Evolutionary conservation across 2,329 filamentous ascomycete species (phyloP), one percentile per base, ranked within the genome.

Genomic region (Hortaea werneckii): DNA sequence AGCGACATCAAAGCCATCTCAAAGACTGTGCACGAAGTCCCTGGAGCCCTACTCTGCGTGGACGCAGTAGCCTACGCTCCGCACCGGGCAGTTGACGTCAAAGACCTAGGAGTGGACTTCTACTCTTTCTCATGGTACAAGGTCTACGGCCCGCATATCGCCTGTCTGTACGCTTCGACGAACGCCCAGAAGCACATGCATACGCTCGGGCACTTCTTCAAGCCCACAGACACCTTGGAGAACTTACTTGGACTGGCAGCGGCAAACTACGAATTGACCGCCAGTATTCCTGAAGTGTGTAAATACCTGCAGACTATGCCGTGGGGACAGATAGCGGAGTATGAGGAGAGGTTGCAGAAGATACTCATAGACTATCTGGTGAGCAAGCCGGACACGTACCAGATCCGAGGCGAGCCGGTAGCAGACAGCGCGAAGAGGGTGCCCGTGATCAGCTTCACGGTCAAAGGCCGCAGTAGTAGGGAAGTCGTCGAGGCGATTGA

Each of bases 61-160:
- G 86, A 90, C 63, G 85, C 79, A 2, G 85, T 89, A 0, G 82
- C 83, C 3, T 87, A 80, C 57, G 84, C 85, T 0, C 85, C 85
- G 0, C 85, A 90, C 61, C 72, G 83, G 4, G 69, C 69, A 6
- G 65, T 90, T 8, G 81, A 90, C 59, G 81, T 89, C 4, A 72
- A 77, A 51, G 77, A 67, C 0, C 69, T 87, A 0, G 83, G 75
- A 1, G 81, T 83, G 0, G 85, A 90, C 59, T 81, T 88, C 54
- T 90, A 89, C 62, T 58, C 73, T n/a, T 87, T 89, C 59, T 81
- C 75, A 0, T 89, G 84, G 85, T 89, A 89, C 66, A 90, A 90
- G 62, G 78, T 88, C 1, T 89, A 84, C 58, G 85, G 85, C 0
- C 85, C 85, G 1, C 85, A 89, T 54, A 72, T 88, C 1, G 74